Percentiles rank a stretch among this genome's conserved stretches.
phyloP scores from a whole-genome alignment of 768 basidiomycete genomes.

The Hygrophorus russula region DNA sequence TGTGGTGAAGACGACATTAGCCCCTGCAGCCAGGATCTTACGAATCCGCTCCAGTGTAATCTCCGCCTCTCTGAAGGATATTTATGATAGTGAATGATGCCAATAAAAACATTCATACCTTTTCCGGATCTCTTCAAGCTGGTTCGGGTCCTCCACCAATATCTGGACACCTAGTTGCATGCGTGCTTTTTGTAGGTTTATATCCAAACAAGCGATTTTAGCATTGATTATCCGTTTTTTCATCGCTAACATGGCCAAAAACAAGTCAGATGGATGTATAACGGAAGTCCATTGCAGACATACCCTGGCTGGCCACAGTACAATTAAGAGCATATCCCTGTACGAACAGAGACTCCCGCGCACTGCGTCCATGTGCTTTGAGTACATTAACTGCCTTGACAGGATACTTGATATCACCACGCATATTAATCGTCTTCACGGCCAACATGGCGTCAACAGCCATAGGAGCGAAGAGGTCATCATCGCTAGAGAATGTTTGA shows the following conservation, averaged over 20 bases:
- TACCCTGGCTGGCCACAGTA: slow-evolving; percentile 97
- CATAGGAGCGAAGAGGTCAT: slow-evolving; percentile 96
- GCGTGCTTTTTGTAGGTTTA: slow-evolving; percentile 90
- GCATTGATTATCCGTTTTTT: slow-evolving; percentile 88
- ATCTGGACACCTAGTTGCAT: slow-evolving; percentile 99
- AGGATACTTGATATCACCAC: slow-evolving; percentile 96
- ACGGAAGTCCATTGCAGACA: slow-evolving; percentile 10
- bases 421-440: slow-evolving; percentile 85
- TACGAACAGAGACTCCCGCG: slow-evolving; percentile 89
- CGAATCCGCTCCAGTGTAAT: slow-evolving; percentile 92
- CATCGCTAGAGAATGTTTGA: slow-evolving; percentile 50
- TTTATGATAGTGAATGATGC: neutral
- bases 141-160: slow-evolving; percentile 90
- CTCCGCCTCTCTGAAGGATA: slow-evolving; percentile 66
- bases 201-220: slow-evolving; percentile 97
- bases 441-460: slow-evolving; percentile 98
- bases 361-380: slow-evolving; percentile 94
- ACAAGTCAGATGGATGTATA: neutral
- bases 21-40: slow-evolving; percentile 91
- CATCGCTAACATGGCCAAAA: slow-evolving; percentile 57
- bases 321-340: slow-evolving; percentile 97
- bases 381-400: slow-evolving; percentile 98
- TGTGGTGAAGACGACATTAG: slow-evolving; percentile 94
- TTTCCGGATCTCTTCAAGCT: slow-evolving; percentile 92
- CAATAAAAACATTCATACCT: slow-evolving; percentile 37